A percentile compares a stretch with the other conserved stretches of the same genome.
These are phyloP conservation scores for Leccinum disarticulatum DNA, from an alignment of 768 basidiomycete genomes.

Conservation along the genomic window DNA sequence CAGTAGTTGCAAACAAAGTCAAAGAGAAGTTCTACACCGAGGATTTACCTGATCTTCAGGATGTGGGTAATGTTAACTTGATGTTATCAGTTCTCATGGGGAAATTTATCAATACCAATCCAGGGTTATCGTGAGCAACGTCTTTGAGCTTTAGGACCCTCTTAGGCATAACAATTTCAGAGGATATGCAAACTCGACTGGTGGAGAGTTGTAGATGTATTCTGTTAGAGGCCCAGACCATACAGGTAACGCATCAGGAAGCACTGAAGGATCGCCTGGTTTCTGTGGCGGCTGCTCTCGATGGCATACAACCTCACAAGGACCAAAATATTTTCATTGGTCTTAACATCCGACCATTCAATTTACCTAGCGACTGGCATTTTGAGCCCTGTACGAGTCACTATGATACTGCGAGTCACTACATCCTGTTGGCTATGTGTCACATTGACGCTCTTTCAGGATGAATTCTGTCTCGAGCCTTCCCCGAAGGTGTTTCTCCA, in stretches of 20 bases:
- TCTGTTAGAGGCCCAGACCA: slow-evolving; percentile 55
- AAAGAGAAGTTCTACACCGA: slow-evolving; percentile 72
- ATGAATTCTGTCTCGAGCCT: slow-evolving; percentile 60
- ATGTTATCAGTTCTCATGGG: slow-evolving; percentile 7
- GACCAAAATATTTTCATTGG: slow-evolving; percentile 76
- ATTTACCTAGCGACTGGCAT: slow-evolving; percentile 60
- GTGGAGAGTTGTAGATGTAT: slow-evolving; percentile 54
- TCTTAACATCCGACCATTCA: slow-evolving; percentile 67
- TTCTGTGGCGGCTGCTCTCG: slow-evolving; percentile 48
- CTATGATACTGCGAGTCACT: slow-evolving; percentile 69
- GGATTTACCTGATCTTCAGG: slow-evolving; percentile 67
- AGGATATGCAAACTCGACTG: slow-evolving; percentile 67
- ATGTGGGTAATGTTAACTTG: slow-evolving; percentile 48
- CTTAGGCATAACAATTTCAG: slow-evolving; percentile 36
- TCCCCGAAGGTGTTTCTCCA: slow-evolving; percentile 78
- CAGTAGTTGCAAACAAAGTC: slow-evolving; percentile 61
- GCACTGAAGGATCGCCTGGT: slow-evolving; percentile 50
- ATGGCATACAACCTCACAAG: slow-evolving; percentile 49
- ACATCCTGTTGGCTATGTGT: not conserved
- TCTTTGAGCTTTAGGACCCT: not conserved
- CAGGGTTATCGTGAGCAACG: slow-evolving; percentile 65
- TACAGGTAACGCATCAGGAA: slow-evolving; percentile 62
- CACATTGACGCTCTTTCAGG: slow-evolving; percentile 12
- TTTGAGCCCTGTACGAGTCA: slow-evolving; percentile 75
- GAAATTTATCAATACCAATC: slow-evolving; percentile 28